Conservation (phyloP, 768 basidiomycete genomes). For the Trametes cubensis region DNA sequence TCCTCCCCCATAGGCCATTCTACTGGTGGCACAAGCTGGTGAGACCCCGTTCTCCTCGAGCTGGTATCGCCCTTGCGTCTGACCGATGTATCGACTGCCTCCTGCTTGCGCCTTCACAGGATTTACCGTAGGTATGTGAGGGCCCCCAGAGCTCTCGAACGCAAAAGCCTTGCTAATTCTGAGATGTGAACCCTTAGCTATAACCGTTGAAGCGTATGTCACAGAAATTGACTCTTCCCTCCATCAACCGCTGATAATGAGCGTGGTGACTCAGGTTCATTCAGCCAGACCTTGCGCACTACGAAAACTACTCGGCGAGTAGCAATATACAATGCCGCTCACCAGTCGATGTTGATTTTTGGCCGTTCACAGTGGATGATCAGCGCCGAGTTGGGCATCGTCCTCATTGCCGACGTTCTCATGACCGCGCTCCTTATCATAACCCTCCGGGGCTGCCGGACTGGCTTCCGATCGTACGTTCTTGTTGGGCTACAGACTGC, state of each 20-base stretch:
- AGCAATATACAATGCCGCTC: not conserved
- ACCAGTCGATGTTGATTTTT: too few species aligned
- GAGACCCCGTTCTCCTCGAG: too few species aligned
- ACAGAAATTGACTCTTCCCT: too few species aligned
- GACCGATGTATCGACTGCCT: not conserved
- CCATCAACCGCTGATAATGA: too few species aligned
- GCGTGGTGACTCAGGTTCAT: too few species aligned
- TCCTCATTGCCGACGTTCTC: not conserved
- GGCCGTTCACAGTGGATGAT: not conserved
- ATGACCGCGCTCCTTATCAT: not conserved
- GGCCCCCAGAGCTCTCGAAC: too few species aligned
- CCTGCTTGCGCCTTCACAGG: too few species aligned
- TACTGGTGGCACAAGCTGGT: not conserved
- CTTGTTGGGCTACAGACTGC: too few species aligned
- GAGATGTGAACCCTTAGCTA: not conserved
- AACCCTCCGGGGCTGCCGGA: not conserved
- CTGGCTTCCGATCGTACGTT: not conserved
- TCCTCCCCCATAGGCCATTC: not conserved
- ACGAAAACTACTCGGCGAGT: not conserved
- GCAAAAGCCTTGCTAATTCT: not conserved
- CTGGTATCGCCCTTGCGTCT: too few species aligned
- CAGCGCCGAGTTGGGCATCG: not conserved
- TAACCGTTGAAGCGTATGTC: constrained; percentile 3
- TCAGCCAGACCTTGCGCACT: not conserved
- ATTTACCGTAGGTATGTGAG: too few species aligned